These are phyloP conservation scores for Candida anutae DNA, from an alignment of 1,139 yeast species.

Conservation along the genomic window DNA sequence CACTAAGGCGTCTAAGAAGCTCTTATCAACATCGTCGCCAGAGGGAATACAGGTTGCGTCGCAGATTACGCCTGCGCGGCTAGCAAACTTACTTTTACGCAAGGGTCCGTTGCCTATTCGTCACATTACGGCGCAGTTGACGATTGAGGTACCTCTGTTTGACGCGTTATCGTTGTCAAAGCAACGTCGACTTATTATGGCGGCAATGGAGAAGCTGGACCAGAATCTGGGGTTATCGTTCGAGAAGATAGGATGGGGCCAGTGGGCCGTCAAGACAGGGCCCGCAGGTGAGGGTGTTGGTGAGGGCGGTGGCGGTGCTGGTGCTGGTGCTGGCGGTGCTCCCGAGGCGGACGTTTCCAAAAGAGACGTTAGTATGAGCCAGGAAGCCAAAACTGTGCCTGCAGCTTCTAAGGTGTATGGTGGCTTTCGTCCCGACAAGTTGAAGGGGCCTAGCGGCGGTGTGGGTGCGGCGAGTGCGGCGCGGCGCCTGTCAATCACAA, in stretches of 20 bases:
- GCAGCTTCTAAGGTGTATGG: conserved; percentile 2
- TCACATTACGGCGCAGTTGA: conserved; percentile 74
- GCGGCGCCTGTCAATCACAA: conserved; percentile 50
- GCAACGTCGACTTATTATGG: conserved; percentile 84
- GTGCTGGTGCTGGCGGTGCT: conserved; percentile 5
- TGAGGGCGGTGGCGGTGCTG: conserved; percentile 30
- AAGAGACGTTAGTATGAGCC: too few relatives aligned
- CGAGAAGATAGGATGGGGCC: conserved; percentile 97
- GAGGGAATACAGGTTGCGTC: conserved; percentile 86
- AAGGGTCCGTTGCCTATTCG: conserved; percentile 91
- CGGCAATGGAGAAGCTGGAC: conserved; percentile 64
- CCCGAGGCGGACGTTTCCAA: too few relatives aligned
- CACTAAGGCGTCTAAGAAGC: conserved; percentile 9
- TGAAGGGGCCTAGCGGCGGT: conserved; percentile 33
- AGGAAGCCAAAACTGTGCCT: background rate
- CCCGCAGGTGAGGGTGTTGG: conserved; percentile 43
- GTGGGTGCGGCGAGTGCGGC: conserved; percentile 17
- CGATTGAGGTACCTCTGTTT: conserved; percentile 71
- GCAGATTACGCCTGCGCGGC: conserved; percentile 71
- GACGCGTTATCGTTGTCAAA: conserved; percentile 76
- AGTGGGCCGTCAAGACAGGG: conserved; percentile 77
- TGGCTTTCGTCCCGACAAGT: conserved; percentile 32
- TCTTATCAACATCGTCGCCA: conserved; percentile 73
- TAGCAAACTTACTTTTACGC: conserved; percentile 58
- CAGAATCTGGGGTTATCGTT: conserved; percentile 50